These are phyloP conservation scores for Saccharomyces hybrid DNA, from an alignment of 1,139 yeast genomes.

Conservation along the genomic window DNA sequence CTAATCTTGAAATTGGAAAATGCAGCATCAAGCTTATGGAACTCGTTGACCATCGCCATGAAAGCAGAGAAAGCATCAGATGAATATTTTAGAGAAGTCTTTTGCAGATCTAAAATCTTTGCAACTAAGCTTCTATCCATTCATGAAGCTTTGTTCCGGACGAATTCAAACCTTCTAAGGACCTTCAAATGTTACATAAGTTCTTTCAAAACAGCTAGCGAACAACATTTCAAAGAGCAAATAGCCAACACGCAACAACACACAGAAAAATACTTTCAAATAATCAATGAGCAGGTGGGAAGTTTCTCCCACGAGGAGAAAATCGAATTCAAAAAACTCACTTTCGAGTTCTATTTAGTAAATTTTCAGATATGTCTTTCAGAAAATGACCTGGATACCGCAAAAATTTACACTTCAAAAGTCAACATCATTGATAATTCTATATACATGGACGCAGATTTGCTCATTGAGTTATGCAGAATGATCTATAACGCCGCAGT, in stretches of 20 bases:
- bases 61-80: conserved; percentile 5
- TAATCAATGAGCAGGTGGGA: conserved; percentile 5
- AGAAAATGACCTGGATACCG: conserved; percentile 18
- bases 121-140: conserved; percentile 17
- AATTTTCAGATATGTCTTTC: conserved; percentile 15
- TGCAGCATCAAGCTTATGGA: conserved; percentile 23
- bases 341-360: conserved; percentile 15
- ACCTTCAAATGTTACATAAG: conserved; percentile 17
- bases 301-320: neutral
- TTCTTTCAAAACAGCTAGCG: conserved; percentile 11
- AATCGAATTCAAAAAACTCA: conserved; percentile 10
- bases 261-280: conserved; percentile 11
- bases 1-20: conserved; percentile 16
- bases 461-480: conserved; percentile 20
- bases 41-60: conserved; percentile 14
- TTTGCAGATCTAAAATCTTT: conserved; percentile 17
- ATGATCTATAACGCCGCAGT: conserved; percentile 18
- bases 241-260: conserved; percentile 8
- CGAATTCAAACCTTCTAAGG: conserved; percentile 10
- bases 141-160: conserved; percentile 13
- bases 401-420: conserved; percentile 16
- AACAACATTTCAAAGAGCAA: conserved; percentile 6
- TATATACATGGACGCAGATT: conserved; percentile 8
- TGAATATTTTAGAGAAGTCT: neutral
- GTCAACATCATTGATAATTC: conserved; percentile 9